Conservation (phyloP, 495 filamentous ascomycete genomes). For the Amniculicola lignicola region DNA sequence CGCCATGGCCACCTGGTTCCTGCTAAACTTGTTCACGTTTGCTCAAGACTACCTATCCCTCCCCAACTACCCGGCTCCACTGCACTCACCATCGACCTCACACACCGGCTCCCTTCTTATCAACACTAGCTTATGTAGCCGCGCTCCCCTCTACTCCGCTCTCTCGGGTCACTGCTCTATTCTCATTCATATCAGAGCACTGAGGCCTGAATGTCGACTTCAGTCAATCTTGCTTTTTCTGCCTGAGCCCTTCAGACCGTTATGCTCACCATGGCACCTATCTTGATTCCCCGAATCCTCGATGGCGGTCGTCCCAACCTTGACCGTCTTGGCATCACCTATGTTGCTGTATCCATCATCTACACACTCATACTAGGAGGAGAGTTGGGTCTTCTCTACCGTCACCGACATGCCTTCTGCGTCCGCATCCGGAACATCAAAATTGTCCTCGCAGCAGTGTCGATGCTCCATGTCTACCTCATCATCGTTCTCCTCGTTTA, state of each 20-base stretch:
- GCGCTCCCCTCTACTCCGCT: neutral
- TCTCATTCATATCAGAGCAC: constrained; percentile 4
- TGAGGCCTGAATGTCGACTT: constrained; percentile 18
- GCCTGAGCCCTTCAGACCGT: neutral
- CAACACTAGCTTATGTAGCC: constrained; percentile 15
- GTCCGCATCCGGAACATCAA: constrained; percentile 62
- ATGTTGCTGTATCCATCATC: constrained; percentile 46
- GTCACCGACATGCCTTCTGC: constrained; percentile 54
- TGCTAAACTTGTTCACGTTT: constrained; percentile 19
- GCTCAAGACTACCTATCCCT: neutral
- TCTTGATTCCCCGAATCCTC: constrained; percentile 18
- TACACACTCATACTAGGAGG: constrained; percentile 55
- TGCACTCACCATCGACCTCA: neutral
- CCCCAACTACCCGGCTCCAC: neutral
- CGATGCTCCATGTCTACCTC: constrained; percentile 64
- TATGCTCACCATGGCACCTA: constrained; percentile 24
- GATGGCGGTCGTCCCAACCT: constrained; percentile 34
- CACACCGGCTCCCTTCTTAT: constrained; percentile 2
- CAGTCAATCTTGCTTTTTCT: neutral
- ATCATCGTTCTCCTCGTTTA: constrained; percentile 58
- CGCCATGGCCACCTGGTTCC: constrained; percentile 10
- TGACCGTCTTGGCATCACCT: constrained; percentile 47
- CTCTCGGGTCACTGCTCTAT: constrained; percentile 2
- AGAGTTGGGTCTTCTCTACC: constrained; percentile 55
- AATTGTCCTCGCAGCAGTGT: constrained; percentile 57